These are phyloP conservation scores for Coprinopsis marcescibilis DNA, from an alignment of 768 basidiomycete genomes.

Conservation along the genomic window DNA sequence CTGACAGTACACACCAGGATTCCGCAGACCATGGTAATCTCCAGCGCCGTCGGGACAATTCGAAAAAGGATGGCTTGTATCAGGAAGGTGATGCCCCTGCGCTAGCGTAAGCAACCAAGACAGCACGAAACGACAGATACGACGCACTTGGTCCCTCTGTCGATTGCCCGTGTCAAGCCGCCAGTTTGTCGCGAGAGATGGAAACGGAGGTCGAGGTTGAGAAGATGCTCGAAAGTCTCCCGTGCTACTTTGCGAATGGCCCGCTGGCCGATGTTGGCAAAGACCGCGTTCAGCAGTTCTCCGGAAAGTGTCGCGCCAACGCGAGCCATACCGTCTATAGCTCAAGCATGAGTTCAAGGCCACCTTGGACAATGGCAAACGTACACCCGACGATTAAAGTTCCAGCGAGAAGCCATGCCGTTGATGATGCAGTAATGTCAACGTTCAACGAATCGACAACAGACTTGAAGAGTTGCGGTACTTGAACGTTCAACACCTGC, in stretches of 20 bases:
- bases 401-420: constrained; percentile 92
- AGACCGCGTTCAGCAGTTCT: constrained; percentile 92
- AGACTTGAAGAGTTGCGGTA: constrained; percentile 92
- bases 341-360: constrained; percentile 4
- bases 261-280: constrained; percentile 91
- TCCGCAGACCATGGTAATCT: constrained; percentile 95
- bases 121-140: constrained; percentile 1
- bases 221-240: constrained; percentile 92
- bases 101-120: background rate
- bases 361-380: constrained; percentile 25
- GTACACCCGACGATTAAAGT: constrained; percentile 85
- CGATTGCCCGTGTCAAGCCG: constrained; percentile 92
- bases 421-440: constrained; percentile 62
- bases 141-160: constrained; percentile 90
- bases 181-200: constrained; percentile 93
- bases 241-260: constrained; percentile 92
- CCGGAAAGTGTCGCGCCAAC: constrained; percentile 86
- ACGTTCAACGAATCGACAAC: constrained; percentile 89
- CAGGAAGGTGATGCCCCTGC: constrained; percentile 92
- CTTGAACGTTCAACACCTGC: constrained; percentile 93
- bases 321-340: constrained; percentile 81
- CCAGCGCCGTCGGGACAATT: constrained; percentile 91
- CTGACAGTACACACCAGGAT: constrained; percentile 65
- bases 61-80: constrained; percentile 91
- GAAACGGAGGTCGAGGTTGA: constrained; percentile 87